These are phyloP conservation scores for Neonectria coccinea DNA, from an alignment of 2,329 filamentous ascomycete genomes.

Conservation along the genomic window DNA sequence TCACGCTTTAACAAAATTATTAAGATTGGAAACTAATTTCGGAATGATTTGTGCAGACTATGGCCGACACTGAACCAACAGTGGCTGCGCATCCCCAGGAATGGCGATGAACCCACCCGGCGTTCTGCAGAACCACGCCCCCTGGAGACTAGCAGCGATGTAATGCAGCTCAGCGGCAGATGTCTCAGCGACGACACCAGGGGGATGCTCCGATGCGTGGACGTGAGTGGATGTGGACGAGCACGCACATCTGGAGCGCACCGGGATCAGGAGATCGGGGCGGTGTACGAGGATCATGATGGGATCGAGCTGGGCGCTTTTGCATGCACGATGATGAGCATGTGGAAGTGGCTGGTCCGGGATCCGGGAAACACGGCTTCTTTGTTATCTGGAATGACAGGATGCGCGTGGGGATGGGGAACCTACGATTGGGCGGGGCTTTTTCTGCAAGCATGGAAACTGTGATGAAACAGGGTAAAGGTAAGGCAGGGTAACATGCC, in stretches of 20 bases:
- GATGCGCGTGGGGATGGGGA: slow-evolving; percentile 15
- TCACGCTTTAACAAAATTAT: slow-evolving; percentile 40
- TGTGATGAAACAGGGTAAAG: slow-evolving; percentile 24
- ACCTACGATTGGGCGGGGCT: slow-evolving; percentile 34
- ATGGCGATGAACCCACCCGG: slow-evolving; percentile 25
- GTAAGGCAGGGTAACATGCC: slow-evolving; percentile 11
- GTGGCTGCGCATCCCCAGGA: slow-evolving; percentile 33
- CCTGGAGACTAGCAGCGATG: slow-evolving; percentile 35
- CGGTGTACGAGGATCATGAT: slow-evolving; percentile 24
- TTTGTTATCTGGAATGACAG: slow-evolving; percentile 16
- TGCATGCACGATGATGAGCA: slow-evolving; percentile 43
- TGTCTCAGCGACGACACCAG: slow-evolving; percentile 1
- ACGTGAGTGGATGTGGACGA: slow-evolving; percentile 33
- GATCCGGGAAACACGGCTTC: slow-evolving; percentile 43
- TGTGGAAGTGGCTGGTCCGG: slow-evolving; percentile 31
- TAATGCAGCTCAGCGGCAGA: slow-evolving; percentile 16
- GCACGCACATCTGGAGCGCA: slow-evolving; percentile 22
- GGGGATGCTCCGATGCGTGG: slow-evolving; percentile 20
- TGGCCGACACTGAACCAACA: slow-evolving; percentile 49
- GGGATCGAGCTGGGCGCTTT: slow-evolving; percentile 4
- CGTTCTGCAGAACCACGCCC: slow-evolving; percentile 22
- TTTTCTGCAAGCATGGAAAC: slow-evolving; percentile 12
- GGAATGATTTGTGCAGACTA: slow-evolving; percentile 57
- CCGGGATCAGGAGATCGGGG: slow-evolving; percentile 20
- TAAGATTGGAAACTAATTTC: slow-evolving; percentile 56